Conservation (phyloP, 2,329 filamentous ascomycete species). For the Coniochaeta hoffmannii region DNA sequence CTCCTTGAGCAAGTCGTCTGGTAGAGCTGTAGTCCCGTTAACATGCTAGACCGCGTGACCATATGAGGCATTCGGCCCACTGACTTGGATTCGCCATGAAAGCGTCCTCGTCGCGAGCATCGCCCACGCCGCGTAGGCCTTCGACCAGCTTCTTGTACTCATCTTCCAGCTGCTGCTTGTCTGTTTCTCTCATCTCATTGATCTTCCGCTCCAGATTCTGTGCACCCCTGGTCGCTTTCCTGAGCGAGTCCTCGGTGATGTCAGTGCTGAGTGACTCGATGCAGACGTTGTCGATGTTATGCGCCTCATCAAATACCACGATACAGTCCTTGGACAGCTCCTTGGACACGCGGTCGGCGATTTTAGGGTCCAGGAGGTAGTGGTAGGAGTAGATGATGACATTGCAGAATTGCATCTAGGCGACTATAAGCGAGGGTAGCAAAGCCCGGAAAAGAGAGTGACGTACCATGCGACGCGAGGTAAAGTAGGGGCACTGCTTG, state of each 20-base stretch:
- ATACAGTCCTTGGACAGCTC: conserved; percentile 98
- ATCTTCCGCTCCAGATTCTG: conserved; percentile 88
- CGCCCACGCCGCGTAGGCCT: conserved; percentile 78
- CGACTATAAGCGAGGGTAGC: background rate
- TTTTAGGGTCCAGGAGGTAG: conserved; percentile 95
- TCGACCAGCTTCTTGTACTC: conserved; percentile 96
- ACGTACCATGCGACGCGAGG: conserved; percentile 80
- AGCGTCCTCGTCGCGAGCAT: conserved; percentile 84
- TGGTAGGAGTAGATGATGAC: conserved; percentile 99
- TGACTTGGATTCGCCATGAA: conserved; percentile 88
- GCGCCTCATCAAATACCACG: conserved; percentile 95
- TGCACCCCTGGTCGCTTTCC: conserved; percentile 84
- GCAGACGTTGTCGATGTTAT: conserved; percentile 99
- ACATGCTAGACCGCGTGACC: background rate
- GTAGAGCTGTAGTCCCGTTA: conserved; percentile 53
- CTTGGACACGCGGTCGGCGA: conserved; percentile 88
- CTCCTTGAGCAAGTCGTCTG: conserved; percentile 90
- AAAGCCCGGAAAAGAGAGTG: background rate
- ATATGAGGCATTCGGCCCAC: background rate
- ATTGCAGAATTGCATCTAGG: conserved; percentile 94
- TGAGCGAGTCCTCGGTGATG: conserved; percentile 87
- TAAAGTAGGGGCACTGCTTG: conserved; percentile 98
- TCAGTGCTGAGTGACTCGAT: conserved; percentile 97
- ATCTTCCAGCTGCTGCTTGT: conserved; percentile 87
- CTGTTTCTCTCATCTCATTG: conserved; percentile 88